Conservation (phyloP, 2,329 filamentous ascomycete genomes). For the Fusarium virguliforme region DNA sequence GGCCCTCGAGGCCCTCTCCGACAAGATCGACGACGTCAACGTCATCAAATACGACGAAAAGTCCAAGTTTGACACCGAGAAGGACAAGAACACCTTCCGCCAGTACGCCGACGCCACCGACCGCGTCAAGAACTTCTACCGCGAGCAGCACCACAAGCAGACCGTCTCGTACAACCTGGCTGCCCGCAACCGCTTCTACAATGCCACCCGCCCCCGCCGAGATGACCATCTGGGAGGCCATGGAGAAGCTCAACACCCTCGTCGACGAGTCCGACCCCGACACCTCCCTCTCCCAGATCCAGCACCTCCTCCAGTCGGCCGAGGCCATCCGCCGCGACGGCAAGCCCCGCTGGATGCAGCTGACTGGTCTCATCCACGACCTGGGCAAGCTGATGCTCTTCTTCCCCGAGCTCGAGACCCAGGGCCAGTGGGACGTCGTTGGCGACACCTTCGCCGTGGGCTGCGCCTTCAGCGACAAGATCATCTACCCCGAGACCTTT, state of each 20-base stretch:
- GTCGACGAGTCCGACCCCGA: constrained; percentile 95
- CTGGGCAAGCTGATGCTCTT: constrained; percentile 86
- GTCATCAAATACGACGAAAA: constrained; percentile 65
- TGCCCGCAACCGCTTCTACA: constrained; percentile 74
- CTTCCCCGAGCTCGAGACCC: constrained; percentile 75
- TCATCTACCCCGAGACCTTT: constrained; percentile 88
- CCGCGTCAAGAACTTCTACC: constrained; percentile 90
- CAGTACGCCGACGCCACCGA: constrained; percentile 89
- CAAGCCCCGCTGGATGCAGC: constrained; percentile 87
- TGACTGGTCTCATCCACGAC: constrained; percentile 84
- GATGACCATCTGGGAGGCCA: constrained; percentile 92
- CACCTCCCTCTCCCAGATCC: constrained; percentile 88
- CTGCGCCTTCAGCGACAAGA: constrained; percentile 80
- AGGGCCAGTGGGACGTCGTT: constrained; percentile 94
- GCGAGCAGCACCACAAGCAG: constrained; percentile 79
- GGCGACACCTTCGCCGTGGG: constrained; percentile 88
- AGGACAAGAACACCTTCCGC: constrained; percentile 86
- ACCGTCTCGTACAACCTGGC: constrained; percentile 88
- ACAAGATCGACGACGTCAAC: constrained; percentile 68
- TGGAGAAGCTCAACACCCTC: constrained; percentile 92
- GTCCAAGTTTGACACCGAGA: constrained; percentile 80
- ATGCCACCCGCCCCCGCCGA: constrained; percentile 74
- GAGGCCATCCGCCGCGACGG: constrained; percentile 91
- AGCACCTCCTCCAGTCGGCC: constrained; percentile 89
- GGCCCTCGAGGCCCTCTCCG: constrained; percentile 67